Percentiles rank a stretch among this genome's conserved stretches.
These are phyloP conservation scores for Myxozyma monticola DNA, from an alignment of 805 yeast species.

Conservation along the genomic window DNA sequence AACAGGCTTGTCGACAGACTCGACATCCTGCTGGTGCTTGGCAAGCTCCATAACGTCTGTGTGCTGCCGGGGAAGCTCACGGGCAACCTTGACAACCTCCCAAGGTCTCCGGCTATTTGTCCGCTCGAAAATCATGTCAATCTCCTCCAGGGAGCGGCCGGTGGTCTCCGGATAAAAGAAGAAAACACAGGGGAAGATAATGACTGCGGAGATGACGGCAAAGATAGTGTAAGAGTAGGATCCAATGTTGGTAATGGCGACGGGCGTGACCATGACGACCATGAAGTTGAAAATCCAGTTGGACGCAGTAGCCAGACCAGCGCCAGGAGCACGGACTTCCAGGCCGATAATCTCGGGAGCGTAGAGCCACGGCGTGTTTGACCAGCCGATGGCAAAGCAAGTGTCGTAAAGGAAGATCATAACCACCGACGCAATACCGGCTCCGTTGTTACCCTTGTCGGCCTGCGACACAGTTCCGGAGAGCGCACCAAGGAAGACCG, in stretches of 20 bases:
- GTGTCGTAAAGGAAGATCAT: conserved; percentile 12
- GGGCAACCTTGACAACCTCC: conserved; percentile 18
- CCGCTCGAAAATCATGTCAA: conserved; percentile 60
- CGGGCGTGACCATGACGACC: conserved; percentile 48
- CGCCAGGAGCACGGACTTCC: conserved; percentile 66
- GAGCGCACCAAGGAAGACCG: conserved; percentile 26
- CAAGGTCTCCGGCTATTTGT: conserved; percentile 4
- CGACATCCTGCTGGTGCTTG: neutral
- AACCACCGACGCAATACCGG: conserved; percentile 29
- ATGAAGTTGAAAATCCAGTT: conserved; percentile 61
- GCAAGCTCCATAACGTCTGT: conserved; percentile 3
- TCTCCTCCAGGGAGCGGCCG: conserved; percentile 76
- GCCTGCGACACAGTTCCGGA: conserved; percentile 39
- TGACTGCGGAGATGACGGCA: conserved; percentile 30
- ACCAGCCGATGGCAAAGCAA: conserved; percentile 6
- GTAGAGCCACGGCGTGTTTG: conserved; percentile 51
- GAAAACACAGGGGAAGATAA: conserved; percentile 60
- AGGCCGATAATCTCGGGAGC: conserved; percentile 65
- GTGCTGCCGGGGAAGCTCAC: conserved; percentile 5
- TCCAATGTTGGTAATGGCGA: conserved; percentile 38
- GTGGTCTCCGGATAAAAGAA: conserved; percentile 48
- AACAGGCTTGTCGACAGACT: neutral
- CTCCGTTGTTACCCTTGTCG: conserved; percentile 37
- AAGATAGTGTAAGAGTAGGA: conserved; percentile 14
- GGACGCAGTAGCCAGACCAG: conserved; percentile 59